Base-by-base conservation (phyloP, 1,284 basidiomycete species). In the Cutaneotrichosporon dermatis region DNA sequence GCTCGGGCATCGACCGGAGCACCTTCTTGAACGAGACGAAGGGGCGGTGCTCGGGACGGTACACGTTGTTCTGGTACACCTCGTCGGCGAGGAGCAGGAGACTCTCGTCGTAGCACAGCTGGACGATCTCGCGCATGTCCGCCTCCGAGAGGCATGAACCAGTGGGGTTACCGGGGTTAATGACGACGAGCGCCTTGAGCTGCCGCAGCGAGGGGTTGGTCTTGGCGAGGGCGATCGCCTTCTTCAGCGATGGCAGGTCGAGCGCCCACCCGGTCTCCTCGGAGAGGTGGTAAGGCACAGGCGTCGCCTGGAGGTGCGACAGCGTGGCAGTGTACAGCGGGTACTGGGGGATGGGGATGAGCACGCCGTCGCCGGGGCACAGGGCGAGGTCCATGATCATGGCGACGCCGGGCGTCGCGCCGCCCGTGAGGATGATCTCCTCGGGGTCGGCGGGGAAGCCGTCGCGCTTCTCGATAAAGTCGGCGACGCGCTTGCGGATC, bases 291-390 rank as follows among this genome's bases (percentile, higher is more conserved):
- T 97, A 97, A 1, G 88, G 87, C 46, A 96, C 81, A 0, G 90
- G 80, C 6, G 83, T 80, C 7, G 92, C 92, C 50, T 83, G 82
- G 76, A 85, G 86, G 68, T 92, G 86, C 0, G 92, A 88, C 46
- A 97, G 85, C 0, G 92, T 86, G 15, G 93, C 93, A 39, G 91
- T 93, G 79, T 96, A 95, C 11, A 97, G 83, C 0, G 93, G 93
- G 75, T 97, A 97, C 80, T 97, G 94, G 1, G 93, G 93, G 62
- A 97, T 96, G 34, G 93, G 93, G 69, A 97, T 96, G 34, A 63
- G 59, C 8, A 52, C 56, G 13, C 46, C 64, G 55, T 66, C 64
- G 13, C 70, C 69, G 33, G 59, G 54, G 12, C 63, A 53, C 10
- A 73, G 54, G 6, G 67, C 69, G 43, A 73, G 60, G 54, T 58